Conservation (phyloP, 2,329 filamentous ascomycete genomes). For the Cladophialophora immunda region DNA sequence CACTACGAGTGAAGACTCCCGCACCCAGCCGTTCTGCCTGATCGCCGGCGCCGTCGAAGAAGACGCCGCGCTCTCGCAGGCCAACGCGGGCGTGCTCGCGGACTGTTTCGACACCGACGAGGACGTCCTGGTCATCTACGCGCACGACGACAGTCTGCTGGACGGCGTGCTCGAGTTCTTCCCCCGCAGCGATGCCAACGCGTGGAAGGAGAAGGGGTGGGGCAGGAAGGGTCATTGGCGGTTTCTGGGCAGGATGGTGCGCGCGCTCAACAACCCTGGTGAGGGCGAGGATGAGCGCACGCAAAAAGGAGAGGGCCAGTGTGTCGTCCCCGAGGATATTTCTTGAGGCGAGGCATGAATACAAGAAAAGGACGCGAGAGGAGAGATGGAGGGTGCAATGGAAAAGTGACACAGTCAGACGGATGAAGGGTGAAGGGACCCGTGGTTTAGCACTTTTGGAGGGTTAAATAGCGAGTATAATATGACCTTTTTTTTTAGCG, state of each 20-base stretch:
- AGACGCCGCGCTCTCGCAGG: background rate
- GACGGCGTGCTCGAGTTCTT: conserved; percentile 41
- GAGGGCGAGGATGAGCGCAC: background rate
- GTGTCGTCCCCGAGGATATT: too few relatives aligned
- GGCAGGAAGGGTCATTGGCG: conserved; percentile 23
- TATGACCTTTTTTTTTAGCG: too few relatives aligned
- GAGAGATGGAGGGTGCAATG: too few relatives aligned
- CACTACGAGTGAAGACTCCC: too few relatives aligned
- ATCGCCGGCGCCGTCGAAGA: background rate
- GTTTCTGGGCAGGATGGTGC: background rate
- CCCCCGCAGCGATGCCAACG: conserved; percentile 27
- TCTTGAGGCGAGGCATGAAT: too few relatives aligned
- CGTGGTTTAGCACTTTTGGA: too few relatives aligned
- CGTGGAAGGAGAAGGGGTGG: conserved; percentile 37
- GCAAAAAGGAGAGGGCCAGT: too few relatives aligned
- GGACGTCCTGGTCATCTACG: background rate
- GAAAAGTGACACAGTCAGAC: too few relatives aligned
- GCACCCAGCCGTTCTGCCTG: background rate
- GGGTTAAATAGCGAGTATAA: too few relatives aligned
- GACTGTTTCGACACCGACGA: background rate
- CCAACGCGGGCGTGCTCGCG: background rate
- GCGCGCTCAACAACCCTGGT: background rate
- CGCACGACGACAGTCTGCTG: conserved; percentile 34
- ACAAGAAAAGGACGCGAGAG: too few relatives aligned
- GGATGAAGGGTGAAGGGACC: too few relatives aligned